phyloP scores from a whole-genome alignment of 345 rosid genomes.

The Psidium guajava region DNA sequence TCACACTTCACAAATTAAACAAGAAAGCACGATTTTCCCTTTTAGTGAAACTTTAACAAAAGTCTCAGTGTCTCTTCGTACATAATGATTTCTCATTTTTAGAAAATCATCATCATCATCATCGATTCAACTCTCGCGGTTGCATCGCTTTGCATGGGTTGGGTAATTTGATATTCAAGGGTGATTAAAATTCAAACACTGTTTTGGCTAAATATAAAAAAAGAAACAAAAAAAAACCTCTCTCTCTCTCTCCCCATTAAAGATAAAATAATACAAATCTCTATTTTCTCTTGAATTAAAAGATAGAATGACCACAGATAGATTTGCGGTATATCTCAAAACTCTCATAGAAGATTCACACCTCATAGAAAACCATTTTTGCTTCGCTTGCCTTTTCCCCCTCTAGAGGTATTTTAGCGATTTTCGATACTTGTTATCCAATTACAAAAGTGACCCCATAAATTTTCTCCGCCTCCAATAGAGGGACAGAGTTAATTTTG shows the following conservation, averaged over 20 bases:
- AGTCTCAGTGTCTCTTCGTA: background rate
- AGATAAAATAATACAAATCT: too few species aligned
- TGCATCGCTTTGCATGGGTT: background rate
- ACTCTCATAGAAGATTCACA: background rate
- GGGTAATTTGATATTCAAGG: background rate
- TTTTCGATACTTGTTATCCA: too few species aligned
- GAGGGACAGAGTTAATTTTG: too few species aligned
- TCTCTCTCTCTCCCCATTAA: background rate
- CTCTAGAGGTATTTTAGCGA: too few species aligned
- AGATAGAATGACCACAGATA: background rate
- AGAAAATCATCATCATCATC: background rate
- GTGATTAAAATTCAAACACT: background rate
- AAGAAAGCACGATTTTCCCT: background rate
- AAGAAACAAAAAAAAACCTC: background rate
- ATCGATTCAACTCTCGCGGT: background rate
- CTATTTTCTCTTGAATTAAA: background rate
- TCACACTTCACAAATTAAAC: background rate
- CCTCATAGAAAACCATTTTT: too few species aligned
- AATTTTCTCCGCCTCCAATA: too few species aligned
- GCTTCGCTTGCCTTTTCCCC: too few species aligned
- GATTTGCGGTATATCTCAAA: background rate
- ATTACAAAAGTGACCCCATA: too few species aligned
- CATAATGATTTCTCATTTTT: background rate
- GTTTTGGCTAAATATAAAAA: accelerated
- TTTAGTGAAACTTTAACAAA: background rate